phyloP scores from a whole-genome alignment of 1,139 yeast species.

The Kodamaea ohmeri region DNA sequence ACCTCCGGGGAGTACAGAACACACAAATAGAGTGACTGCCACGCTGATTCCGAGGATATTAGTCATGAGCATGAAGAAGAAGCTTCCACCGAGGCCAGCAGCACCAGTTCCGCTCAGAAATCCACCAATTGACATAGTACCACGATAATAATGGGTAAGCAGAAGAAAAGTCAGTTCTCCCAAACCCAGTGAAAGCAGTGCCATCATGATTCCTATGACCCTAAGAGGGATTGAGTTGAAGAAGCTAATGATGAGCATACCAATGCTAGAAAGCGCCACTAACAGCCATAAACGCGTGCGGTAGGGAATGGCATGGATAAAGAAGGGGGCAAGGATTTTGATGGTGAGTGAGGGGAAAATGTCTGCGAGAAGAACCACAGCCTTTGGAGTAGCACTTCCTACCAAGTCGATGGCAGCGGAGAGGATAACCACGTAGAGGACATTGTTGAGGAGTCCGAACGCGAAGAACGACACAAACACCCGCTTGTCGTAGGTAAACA shows the following conservation, averaged over 20 bases:
- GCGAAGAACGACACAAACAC: slow-evolving; percentile 65
- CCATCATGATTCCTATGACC: slow-evolving; percentile 72
- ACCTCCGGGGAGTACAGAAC: slow-evolving; percentile 38
- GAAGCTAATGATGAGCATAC: slow-evolving; percentile 72
- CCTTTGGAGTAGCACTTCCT: slow-evolving; percentile 80
- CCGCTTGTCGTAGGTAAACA: slow-evolving; percentile 4
- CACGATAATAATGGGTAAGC: slow-evolving; percentile 67
- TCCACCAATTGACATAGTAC: slow-evolving; percentile 62
- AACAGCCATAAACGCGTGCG: slow-evolving; percentile 49
- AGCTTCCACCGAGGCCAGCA: slow-evolving; percentile 85
- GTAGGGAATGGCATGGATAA: slow-evolving; percentile 66
- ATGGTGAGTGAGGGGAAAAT: slow-evolving; percentile 76
- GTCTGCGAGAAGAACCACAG: slow-evolving; percentile 80
- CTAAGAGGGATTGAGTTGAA: slow-evolving; percentile 33
- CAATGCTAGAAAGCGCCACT: slow-evolving; percentile 60
- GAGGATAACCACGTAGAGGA: slow-evolving; percentile 83
- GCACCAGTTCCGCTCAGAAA: slow-evolving; percentile 96
- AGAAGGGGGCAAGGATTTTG: slow-evolving; percentile 76
- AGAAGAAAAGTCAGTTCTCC: slow-evolving; percentile 90
- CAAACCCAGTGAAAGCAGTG: slow-evolving; percentile 81
- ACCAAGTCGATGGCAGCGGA: slow-evolving; percentile 92
- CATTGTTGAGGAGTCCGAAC: slow-evolving; percentile 85
- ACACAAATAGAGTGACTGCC: slow-evolving; percentile 30
- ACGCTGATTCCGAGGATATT: slow-evolving; percentile 33
- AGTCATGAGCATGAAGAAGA: slow-evolving; percentile 40